phyloP scores from a whole-genome alignment of 176 grass and related monocot species.

The Chrysopogon serrulatus region DNA sequence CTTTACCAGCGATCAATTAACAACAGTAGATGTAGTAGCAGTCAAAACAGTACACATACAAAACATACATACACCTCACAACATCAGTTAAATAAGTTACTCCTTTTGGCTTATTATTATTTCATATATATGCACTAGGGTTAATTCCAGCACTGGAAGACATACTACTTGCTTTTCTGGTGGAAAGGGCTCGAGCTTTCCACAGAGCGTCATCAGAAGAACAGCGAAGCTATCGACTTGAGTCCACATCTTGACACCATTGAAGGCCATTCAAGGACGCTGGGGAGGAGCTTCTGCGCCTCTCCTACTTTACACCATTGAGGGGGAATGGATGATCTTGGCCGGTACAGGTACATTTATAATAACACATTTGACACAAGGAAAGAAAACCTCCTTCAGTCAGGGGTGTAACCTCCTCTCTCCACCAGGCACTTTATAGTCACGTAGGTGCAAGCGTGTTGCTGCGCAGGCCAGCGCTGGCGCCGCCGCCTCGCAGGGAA shows the following conservation, averaged over 20 bases:
- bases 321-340: not conserved
- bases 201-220: conserved; percentile 17
- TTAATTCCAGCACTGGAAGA: conserved; percentile 25
- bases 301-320: conserved; percentile 24
- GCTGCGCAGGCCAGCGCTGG: conserved; percentile 35
- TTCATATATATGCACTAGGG: conserved; percentile 33
- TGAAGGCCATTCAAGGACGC: not conserved
- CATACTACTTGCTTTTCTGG: not conserved
- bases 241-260: conserved; percentile 36
- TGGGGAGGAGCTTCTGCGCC: conserved; percentile 3
- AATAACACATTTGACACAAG: not conserved
- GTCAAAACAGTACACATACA: conserved; percentile 30
- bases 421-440: not conserved
- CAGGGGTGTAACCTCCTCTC: not conserved
- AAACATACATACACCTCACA: conserved; percentile 10
- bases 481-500: conserved; percentile 68
- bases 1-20: not conserved
- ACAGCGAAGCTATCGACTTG: conserved; percentile 1
- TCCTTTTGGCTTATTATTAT: conserved; percentile 26
- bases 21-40: not conserved
- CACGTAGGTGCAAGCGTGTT: conserved; percentile 57
- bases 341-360: not conserved
- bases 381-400: conserved; percentile 5
- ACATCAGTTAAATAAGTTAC: conserved; percentile 33
- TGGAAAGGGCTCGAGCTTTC: conserved; percentile 1